phyloP scores from a whole-genome alignment of 371 early-diverging fungal genomes.

The Mucor circinelloides region DNA sequence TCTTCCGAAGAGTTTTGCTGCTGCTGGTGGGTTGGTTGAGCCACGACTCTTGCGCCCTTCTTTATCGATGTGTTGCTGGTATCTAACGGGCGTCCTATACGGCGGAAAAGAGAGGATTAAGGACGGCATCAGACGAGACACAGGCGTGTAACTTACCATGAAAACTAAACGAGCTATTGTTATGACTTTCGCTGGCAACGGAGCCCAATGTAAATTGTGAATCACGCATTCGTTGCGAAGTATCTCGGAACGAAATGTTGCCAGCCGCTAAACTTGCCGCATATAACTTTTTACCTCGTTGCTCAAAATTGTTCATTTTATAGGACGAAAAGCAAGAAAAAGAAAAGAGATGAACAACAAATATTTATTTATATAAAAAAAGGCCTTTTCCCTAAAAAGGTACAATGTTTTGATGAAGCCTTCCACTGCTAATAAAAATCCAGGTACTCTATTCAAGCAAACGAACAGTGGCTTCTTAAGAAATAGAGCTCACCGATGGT shows the following conservation, averaged over 20 bases:
- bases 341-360: not conserved
- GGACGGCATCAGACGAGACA: no score
- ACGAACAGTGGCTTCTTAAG: no score
- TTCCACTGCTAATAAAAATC: no score
- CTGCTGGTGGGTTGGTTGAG: not conserved
- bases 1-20: not conserved
- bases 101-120: no score
- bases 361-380: not conserved
- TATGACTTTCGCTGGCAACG: not conserved
- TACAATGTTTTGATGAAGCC: no score
- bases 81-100: not conserved
- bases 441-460: no score
- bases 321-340: not conserved
- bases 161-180: constrained; percentile 14
- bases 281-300: constrained; percentile 10
- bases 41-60: not conserved
- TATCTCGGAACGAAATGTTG: constrained; percentile 6
- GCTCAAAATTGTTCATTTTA: constrained; percentile 1
- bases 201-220: constrained; percentile 11
- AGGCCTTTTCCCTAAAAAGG: no score
- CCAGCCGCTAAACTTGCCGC: constrained; percentile 6
- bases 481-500: no score
- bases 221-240: constrained; percentile 10
- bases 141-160: constrained; percentile 1
- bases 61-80: not conserved